These are phyloP conservation scores for Sporothrix humicola DNA, from an alignment of 2,329 filamentous ascomycete species.

Conservation along the genomic window DNA sequence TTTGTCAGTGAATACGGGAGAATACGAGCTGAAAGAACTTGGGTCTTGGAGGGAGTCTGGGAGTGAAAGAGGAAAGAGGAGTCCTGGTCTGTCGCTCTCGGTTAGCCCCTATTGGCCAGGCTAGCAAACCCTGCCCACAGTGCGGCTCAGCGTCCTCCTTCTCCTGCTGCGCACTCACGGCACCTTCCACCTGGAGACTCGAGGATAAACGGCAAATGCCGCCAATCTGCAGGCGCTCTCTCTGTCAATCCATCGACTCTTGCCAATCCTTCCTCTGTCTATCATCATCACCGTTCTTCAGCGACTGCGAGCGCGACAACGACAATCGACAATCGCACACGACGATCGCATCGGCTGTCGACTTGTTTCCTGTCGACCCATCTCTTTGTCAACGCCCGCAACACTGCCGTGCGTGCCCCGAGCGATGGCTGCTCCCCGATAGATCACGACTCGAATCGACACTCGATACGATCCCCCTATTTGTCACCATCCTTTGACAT, in stretches of 20 bases:
- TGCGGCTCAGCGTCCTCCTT: neutral
- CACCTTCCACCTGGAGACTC: neutral
- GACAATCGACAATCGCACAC: neutral
- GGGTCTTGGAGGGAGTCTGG: neutral
- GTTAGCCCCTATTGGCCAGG: neutral
- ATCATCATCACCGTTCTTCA: conserved; percentile 8
- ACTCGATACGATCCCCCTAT: neutral
- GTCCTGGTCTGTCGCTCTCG: neutral
- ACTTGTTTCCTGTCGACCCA: neutral
- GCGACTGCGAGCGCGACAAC: neutral
- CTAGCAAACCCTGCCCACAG: neutral
- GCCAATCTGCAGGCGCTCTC: conserved; percentile 12
- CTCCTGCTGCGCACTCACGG: neutral
- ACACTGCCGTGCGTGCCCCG: neutral
- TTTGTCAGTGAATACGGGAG: neutral
- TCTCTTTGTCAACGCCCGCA: neutral
- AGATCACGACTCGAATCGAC: conserved; percentile 8
- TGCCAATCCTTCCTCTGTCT: neutral
- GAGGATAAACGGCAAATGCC: neutral
- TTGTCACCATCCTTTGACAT: no score
- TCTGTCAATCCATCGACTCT: neutral
- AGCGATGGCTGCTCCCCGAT: conserved; percentile 23
- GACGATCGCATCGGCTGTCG: neutral
- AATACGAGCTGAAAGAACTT: neutral
- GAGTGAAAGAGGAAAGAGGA: neutral